Evolutionary conservation across 2,329 filamentous ascomycete species (phyloP).

Genomic region (Thermoascus crustaceus): DNA sequence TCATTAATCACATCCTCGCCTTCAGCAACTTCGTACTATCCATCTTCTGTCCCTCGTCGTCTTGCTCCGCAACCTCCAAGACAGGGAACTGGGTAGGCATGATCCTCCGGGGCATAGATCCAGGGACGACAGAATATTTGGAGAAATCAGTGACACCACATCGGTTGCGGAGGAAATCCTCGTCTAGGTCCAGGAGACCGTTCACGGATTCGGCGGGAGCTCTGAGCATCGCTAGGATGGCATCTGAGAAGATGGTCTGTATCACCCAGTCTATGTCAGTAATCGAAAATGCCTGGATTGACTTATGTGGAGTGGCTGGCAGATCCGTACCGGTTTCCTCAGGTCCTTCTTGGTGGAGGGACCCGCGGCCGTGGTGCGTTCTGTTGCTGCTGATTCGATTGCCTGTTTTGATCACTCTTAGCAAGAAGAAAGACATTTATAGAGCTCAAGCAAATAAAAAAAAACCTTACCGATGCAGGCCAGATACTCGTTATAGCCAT

Average conservation of each 20-base stretch:
- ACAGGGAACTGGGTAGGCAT: constrained; percentile 66
- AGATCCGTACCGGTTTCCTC: constrained; percentile 47
- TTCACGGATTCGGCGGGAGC: constrained; percentile 57
- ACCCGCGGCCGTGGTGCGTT: constrained; percentile 40
- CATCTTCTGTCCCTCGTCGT: constrained; percentile 65
- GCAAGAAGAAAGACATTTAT: constrained; percentile 3
- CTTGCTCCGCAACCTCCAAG: constrained; percentile 65
- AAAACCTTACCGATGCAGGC: constrained; percentile 59
- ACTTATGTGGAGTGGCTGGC: no score
- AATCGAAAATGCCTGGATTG: no score
- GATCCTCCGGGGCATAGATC: constrained; percentile 59
- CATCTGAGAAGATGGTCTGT: constrained; percentile 67
- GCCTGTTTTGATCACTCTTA: constrained; percentile 31
- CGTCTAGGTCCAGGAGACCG: constrained; percentile 64
- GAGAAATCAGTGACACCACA: constrained; percentile 61
- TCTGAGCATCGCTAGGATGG: constrained; percentile 62
- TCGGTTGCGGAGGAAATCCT: constrained; percentile 65
- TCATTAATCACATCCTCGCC: constrained; percentile 19
- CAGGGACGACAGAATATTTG: constrained; percentile 61
- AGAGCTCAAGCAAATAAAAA: background rate
- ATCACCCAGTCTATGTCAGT: no score
- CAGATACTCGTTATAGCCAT: constrained; percentile 79
- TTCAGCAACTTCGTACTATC: constrained; percentile 50
- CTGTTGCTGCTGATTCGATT: constrained; percentile 69
- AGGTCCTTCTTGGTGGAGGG: constrained; percentile 49